Evolutionary conservation across 2,329 filamentous ascomycete genomes (phyloP), one percentile per base, ranked within the genome.

Genomic region (Colletotrichum coccodes): DNA sequence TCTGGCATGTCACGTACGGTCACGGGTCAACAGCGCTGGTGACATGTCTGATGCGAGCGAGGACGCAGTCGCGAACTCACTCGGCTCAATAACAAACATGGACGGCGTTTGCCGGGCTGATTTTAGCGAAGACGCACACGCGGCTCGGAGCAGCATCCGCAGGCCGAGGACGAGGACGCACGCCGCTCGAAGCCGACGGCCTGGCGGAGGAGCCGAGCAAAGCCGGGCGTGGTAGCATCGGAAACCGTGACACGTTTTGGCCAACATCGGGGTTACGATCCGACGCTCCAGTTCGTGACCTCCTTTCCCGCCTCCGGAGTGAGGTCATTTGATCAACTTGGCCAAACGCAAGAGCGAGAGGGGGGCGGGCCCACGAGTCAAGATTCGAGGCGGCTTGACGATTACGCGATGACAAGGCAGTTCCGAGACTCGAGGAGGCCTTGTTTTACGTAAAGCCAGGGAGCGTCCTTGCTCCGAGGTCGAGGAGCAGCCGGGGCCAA

Each of bases 361-460:
- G 42, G 30, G 21, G 16, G 23, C 16, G 8, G 8, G 6, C 14
- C 44, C 52, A 64, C 61, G 61, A 58, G 61, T 59, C 53, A 64
- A 49, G 54, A 42, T 52, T 28, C 44, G 28, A 49, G 16, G 12
- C 21, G 23, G 60, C 28, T 23, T 12, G 59, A n/a, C 59, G 28
- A 49, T 64, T 46, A 50, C 64, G 42, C 46, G 36, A 58, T 32
- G 44, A 5, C 9, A 14, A 52, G 59, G 7, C 50, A 14, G 7
- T 34, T 28, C n/a, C 47, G 38, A 54, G 57, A 61, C 60, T 53
- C n/a, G 57, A 34, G 30, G 3, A n/a, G 28, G 21, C 16, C 40
- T 18, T 18, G 9, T 59, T 64, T 65, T 65, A 65, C 63, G 63
- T 65, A 65, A 61, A 32, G 46, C 12, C 56, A 65, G 63, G 63